These are phyloP conservation scores for Phytopythium kandeliae DNA, from an alignment of 352 stramenopile genomes.

Conservation along the genomic window DNA sequence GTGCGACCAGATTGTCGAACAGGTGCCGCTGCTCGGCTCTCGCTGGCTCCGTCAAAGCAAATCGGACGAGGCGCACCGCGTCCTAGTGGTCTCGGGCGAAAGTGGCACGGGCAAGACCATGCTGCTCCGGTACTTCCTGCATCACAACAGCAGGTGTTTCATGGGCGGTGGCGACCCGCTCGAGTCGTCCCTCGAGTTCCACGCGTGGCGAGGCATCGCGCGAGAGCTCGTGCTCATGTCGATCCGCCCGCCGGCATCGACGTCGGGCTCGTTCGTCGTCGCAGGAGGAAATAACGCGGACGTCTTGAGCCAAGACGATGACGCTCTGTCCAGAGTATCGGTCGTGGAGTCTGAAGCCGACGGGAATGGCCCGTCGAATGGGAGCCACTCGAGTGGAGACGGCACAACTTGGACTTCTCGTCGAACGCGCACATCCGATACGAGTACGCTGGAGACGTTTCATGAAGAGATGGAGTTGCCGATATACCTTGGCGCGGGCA, in stretches of 20 bases:
- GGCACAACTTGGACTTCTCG: background rate
- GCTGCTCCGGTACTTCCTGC: conserved; percentile 50
- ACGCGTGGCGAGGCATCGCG: conserved; percentile 50
- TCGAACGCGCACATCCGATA: conserved; percentile 9
- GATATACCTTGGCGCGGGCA: background rate
- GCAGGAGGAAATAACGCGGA: background rate
- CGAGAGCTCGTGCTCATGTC: conserved; percentile 23
- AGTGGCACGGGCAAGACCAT: conserved; percentile 66
- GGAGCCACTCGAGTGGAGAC: background rate
- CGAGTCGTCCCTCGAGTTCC: conserved; percentile 48
- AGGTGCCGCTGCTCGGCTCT: conserved; percentile 42
- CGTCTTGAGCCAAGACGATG: background rate
- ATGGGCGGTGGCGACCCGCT: conserved; percentile 52
- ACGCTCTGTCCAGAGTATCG: conserved; percentile 1
- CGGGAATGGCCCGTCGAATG: background rate
- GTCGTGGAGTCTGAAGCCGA: background rate
- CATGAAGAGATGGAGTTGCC: conserved; percentile 8
- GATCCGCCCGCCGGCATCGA: conserved; percentile 1
- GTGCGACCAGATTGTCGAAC: conserved; percentile 38
- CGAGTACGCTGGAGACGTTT: conserved; percentile 19
- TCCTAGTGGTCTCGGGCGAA: conserved; percentile 51
- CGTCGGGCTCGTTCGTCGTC: background rate
- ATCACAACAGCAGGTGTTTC: conserved; percentile 42
- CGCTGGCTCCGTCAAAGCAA: conserved; percentile 7
- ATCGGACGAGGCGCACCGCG: conserved; percentile 18